Evolutionary conservation across 495 filamentous ascomycete genomes (phyloP).

Genomic region (Mytilinidion resinicola): DNA sequence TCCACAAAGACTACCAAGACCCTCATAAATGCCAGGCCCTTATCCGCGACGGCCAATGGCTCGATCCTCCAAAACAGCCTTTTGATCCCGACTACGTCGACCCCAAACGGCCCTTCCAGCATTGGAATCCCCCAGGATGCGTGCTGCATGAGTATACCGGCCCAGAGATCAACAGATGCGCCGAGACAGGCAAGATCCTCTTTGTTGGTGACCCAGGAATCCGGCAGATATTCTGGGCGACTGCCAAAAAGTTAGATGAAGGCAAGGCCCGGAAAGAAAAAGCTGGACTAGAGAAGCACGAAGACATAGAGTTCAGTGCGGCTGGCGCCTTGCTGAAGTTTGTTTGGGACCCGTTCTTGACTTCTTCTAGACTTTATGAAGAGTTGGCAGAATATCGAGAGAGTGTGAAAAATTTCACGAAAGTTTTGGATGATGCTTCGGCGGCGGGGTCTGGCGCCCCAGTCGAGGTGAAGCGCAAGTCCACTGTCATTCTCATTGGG

Average conservation of each 20-base stretch:
- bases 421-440: neutral
- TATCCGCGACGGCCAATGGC: constrained; percentile 49
- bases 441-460: neutral
- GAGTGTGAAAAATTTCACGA: neutral
- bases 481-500: constrained; percentile 40
- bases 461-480: constrained; percentile 5
- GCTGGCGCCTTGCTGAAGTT: constrained; percentile 46
- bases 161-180: constrained; percentile 43
- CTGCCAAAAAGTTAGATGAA: constrained; percentile 45
- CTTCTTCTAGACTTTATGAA: constrained; percentile 42
- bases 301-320: constrained; percentile 40
- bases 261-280: constrained; percentile 32
- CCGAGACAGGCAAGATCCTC: constrained; percentile 42
- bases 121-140: constrained; percentile 57
- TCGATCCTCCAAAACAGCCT: constrained; percentile 30
- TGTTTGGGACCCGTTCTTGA: constrained; percentile 58
- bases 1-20: constrained; percentile 41
- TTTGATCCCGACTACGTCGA: constrained; percentile 3
- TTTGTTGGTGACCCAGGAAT: constrained; percentile 55
- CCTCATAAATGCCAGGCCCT: constrained; percentile 51
- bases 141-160: constrained; percentile 50
- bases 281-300: constrained; percentile 37
- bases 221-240: constrained; percentile 55
- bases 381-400: constrained; percentile 36
- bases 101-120: constrained; percentile 23